Base-by-base conservation (phyloP, 2,329 filamentous ascomycete species). In the Colletotrichum lentis region DNA sequence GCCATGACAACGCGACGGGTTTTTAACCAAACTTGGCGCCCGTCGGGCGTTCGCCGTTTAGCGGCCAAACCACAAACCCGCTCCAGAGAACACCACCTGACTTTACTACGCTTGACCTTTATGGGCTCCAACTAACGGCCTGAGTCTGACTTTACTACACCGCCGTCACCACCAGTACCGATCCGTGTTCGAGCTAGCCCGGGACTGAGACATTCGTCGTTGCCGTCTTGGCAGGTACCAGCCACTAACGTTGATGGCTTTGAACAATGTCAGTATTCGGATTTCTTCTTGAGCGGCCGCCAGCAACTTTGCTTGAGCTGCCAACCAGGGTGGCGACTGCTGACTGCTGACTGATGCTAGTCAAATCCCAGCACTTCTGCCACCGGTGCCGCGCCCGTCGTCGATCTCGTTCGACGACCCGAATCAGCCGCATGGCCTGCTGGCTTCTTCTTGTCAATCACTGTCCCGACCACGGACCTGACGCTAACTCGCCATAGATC, bases 171-270 rank as follows among this genome's bases (percentile, higher is more conserved):
- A 35, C 55, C 16, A 24, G 43, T 52, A 35, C 55, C 16, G 20
- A 49, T 52, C 49, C 20, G 16, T 24, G 14, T 65, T 56, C 49
- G 54, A 55, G 55, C 31, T 27, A 55, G 12, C 20, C 41, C 31
- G 27, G 41, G 54, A 54, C 43, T 56, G 43, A 65, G 62, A 60
- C 62, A 61, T 46, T 52, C 47, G 18, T 60, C 41, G 49, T 27
- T 65, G 55, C 62, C 43, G 27, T 60, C 65, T 61, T 60, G 43
- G 62, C 49, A 65, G 50, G 61, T 37, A 56, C 55, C 50, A 65
- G 49, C 55, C 49, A 41, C 56, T 20, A 49, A 24, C 27, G 27
- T 57, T 37, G 3, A 27, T 27, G 31, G 7, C 31, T 47, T 12
- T 39, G 50, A 43, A 49, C 14, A 59, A 55, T 41, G 47, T 39